Conservation (phyloP, 2,329 filamentous ascomycete genomes). For the Cadophora sp. region DNA sequence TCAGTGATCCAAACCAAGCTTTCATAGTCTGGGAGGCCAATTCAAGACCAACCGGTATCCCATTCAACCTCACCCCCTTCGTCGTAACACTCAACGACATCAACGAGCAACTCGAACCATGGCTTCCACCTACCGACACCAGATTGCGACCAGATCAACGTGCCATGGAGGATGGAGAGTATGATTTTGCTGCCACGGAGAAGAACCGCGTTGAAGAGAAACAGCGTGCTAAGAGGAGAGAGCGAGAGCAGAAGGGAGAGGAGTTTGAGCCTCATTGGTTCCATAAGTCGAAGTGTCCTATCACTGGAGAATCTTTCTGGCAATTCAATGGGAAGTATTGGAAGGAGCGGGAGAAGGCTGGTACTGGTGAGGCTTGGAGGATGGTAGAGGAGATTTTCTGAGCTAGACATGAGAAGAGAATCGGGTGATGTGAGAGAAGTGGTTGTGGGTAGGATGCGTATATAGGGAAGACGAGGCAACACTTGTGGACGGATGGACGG, state of each 20-base stretch:
- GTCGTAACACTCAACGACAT: slow-evolving; percentile 93
- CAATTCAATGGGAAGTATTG: slow-evolving; percentile 89
- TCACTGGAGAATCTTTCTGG: slow-evolving; percentile 92
- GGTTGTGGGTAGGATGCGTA: background rate
- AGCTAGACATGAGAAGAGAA: background rate
- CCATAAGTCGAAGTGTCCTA: slow-evolving; percentile 69
- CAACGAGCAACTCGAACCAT: slow-evolving; percentile 77
- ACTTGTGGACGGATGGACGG: background rate
- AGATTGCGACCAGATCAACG: slow-evolving; percentile 92
- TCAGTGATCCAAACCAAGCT: slow-evolving; percentile 73
- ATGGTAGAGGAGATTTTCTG: slow-evolving; percentile 48
- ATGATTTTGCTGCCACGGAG: slow-evolving; percentile 89
- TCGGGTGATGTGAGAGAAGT: background rate
- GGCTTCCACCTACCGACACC: slow-evolving; percentile 91
- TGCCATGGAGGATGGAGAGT: slow-evolving; percentile 98
- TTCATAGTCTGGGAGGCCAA: slow-evolving; percentile 95
- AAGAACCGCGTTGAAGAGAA: slow-evolving; percentile 95
- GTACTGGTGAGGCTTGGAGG: slow-evolving; percentile 42
- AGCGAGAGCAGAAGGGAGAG: slow-evolving; percentile 78
- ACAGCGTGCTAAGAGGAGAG: slow-evolving; percentile 77
- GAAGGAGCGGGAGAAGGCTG: slow-evolving; percentile 61
- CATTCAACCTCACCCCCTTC: slow-evolving; percentile 97
- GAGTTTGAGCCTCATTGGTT: slow-evolving; percentile 91
- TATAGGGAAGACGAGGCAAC: background rate
- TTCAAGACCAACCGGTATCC: slow-evolving; percentile 79